phyloP scores from a whole-genome alignment of 2,329 filamentous ascomycete genomes.

The Ceratocystis destructans region DNA sequence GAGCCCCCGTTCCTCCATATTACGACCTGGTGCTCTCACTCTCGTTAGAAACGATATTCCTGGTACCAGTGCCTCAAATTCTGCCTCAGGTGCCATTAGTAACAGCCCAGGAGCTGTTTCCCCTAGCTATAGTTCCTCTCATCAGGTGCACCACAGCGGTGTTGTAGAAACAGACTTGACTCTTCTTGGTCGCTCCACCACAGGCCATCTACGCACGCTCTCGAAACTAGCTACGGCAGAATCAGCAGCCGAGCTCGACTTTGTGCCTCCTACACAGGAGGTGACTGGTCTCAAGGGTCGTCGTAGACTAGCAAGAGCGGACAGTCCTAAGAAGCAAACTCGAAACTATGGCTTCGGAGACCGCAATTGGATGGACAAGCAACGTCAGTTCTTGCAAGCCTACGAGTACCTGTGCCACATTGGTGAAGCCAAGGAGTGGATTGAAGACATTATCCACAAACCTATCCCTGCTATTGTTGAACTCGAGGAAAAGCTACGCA shows the following conservation, averaged over 20 bases:
- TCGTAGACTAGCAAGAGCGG: slow-evolving; percentile 62
- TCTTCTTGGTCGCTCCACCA: slow-evolving; percentile 74
- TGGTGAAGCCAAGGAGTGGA: slow-evolving; percentile 98
- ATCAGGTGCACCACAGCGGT: slow-evolving; percentile 27
- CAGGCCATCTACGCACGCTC: slow-evolving; percentile 73
- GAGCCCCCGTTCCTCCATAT: slow-evolving; percentile 37
- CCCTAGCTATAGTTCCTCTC: slow-evolving; percentile 17
- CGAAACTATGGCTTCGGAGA: slow-evolving; percentile 57
- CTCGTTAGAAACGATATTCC: slow-evolving; percentile 18
- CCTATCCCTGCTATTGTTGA: slow-evolving; percentile 84
- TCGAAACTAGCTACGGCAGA: slow-evolving; percentile 68
- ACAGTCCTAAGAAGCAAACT: slow-evolving; percentile 33
- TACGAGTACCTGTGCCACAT: slow-evolving; percentile 99
- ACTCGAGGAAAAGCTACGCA: slow-evolving; percentile 77
- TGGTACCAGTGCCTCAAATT: slow-evolving; percentile 23
- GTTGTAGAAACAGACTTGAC: slow-evolving; percentile 61
- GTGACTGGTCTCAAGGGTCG: slow-evolving; percentile 79
- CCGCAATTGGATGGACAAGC: slow-evolving; percentile 97
- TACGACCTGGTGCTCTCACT: slow-evolving; percentile 34
- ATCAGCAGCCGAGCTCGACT: slow-evolving; percentile 64
- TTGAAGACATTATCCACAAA: slow-evolving; percentile 76
- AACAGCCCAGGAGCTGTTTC: slow-evolving; percentile 10
- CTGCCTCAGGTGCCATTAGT: slow-evolving; percentile 24
- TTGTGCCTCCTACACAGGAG: slow-evolving; percentile 60
- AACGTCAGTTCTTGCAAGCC: slow-evolving; percentile 87